Evolutionary conservation across 202 grass and related monocot genomes (phyloP), one percentile per base, ranked within the genome.

Genomic region (Setaria viridis): DNA sequence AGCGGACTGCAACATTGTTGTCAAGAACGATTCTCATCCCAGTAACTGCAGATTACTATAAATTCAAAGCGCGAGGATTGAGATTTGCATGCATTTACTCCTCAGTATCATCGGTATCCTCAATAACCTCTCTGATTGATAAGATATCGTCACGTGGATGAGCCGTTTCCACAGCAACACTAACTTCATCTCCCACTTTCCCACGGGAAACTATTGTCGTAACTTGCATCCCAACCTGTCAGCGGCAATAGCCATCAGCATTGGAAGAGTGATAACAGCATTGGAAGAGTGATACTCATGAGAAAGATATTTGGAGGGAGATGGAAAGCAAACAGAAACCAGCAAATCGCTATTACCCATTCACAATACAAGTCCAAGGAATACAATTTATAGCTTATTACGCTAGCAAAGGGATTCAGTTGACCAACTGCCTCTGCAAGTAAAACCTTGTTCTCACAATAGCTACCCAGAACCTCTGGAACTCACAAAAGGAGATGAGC

Each of bases 111-210:
- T 94, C 89, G 1, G 62, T 82, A 76, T 92, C 76, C 50, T 91
- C 58, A 48, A 87, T 45, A 67, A 98, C 86, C 82, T 95, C 95
- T 48, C 50, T 88, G 74, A 98, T 39, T 16, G 80, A 86, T 84
- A 99, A 84, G n/a, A 93, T 84, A 66, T 96, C 96, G 5, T 91
- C 87, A 67, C 93, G 93, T 33, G 96, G 96, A 94, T 96, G 82
- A 84, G 90, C 85, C 29, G 76, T 82, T 45, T 88, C 91, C 35
- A 99, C 82, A 74, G 74, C 16, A 17, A 99, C 83, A 48, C 12
- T 81, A 39, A 88, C 85, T 80, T 91, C 90, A 85, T 91, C 93
- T 42, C 96, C 96, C 58, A 88, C 78, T 87, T 90, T 91, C 35
- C 90, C 91, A 58, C 54, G 35, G 56, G 93, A 91, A 76, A 97